A percentile compares a stretch with the other conserved stretches of the same genome.
These are phyloP conservation scores for Ganoderma sp. DNA, from an alignment of 1,284 basidiomycete species.

Conservation along the genomic window DNA sequence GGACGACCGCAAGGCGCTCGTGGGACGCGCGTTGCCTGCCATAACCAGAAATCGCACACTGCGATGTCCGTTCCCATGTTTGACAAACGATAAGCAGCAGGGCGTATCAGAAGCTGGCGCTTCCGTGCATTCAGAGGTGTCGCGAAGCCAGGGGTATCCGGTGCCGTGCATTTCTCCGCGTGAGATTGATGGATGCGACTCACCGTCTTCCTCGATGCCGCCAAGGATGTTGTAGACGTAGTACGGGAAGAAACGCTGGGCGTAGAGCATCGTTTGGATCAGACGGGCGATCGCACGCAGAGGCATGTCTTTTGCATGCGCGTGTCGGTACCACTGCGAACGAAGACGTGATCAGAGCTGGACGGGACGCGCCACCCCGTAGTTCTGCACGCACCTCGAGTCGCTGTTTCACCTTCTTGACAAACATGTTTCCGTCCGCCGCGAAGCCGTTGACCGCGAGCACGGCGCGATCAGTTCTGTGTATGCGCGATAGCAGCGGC, in stretches of 20 bases:
- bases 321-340: slow-evolving; percentile 89
- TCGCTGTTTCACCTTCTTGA: slow-evolving; percentile 92
- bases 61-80: not conserved
- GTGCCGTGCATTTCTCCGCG: slow-evolving; percentile 5
- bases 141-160: slow-evolving; percentile 7
- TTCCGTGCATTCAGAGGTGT: not conserved
- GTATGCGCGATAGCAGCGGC: slow-evolving; percentile 26
- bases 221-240: slow-evolving; percentile 96
- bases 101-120: not conserved
- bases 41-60: slow-evolving; percentile 9
- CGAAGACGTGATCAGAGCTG: slow-evolving; percentile 11
- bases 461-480: slow-evolving; percentile 90
- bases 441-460: slow-evolving; percentile 95
- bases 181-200: slow-evolving; percentile 40
- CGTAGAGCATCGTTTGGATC: slow-evolving; percentile 96
- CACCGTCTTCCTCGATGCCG: slow-evolving; percentile 93
- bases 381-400: slow-evolving; percentile 69
- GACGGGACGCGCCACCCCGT: slow-evolving; percentile 17
- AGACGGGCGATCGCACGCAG: slow-evolving; percentile 90
- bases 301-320: slow-evolving; percentile 93
- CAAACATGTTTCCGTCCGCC: slow-evolving; percentile 94
- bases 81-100: slow-evolving; percentile 3
- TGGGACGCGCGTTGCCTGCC: slow-evolving; percentile 15
- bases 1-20: not conserved
- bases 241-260: slow-evolving; percentile 93